Evolutionary conservation across 1,139 yeast genomes (phyloP), one percentile per base, ranked within the genome.

Genomic region (Yamadazyma buinensis): DNA sequence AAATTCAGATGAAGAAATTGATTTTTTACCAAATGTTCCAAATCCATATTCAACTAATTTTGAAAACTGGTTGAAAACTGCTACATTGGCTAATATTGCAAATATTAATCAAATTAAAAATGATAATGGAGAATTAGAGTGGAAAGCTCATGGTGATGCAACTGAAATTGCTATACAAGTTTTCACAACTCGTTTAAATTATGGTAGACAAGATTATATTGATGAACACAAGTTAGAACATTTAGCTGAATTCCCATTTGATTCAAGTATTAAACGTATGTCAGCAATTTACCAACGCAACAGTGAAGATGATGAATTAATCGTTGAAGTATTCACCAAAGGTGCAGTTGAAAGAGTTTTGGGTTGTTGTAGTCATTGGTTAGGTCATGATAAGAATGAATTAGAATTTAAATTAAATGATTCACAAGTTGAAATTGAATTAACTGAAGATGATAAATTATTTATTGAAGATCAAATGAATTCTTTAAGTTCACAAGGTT

Each of bases 61-160:
- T 41, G 41, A 52, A 19, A 52, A 63, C 21, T 82, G 84, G 81
- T 57, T 81, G 34, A 47, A 57, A 25, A 65, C 80, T 29, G 85
- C 90, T 7, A 71, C 88, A 2, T 58, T 84, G 47, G 92, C 92
- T 23, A 84, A 84, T 49, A 77, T 83, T 51, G 88, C 94, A 3
- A 64, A 68, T 13, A 75, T 84, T 15, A 67, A 65, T 41, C 58
- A 69, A 41, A 63, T 64, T 26, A 49, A 51, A 18, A 63, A 61
- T 36, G 64, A 55, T 27, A 17, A 5, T 17, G 68, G 66, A 6
- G 67, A 59, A 29, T 38, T 50, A 25, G 57, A 44, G 13, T 84
- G 94, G 92, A 77, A 75, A 47, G 87, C 86, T 12, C 81, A 79
- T 49, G 95, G 94, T 35, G 95, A 84, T 53, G 88, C 95, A 25